These are phyloP conservation scores for Eimeria tenella DNA, from an alignment of 169 alveolate species.

Conservation along the genomic window DNA sequence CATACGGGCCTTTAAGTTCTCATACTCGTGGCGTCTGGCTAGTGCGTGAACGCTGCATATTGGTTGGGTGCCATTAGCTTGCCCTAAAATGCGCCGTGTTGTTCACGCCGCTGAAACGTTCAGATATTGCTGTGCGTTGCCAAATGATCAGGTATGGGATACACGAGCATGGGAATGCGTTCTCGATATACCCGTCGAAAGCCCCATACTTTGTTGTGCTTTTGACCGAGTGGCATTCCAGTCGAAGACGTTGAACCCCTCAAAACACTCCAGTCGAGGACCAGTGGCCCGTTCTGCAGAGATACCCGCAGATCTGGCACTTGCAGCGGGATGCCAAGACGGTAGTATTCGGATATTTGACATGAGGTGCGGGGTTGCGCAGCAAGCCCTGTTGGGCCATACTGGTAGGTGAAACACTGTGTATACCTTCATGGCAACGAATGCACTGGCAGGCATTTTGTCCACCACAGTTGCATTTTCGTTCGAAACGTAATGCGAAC, in stretches of 20 bases:
- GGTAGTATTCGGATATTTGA: constrained; percentile 67
- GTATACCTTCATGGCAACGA: too few species aligned
- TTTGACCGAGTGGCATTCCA: constrained; percentile 65
- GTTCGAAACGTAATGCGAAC: too few species aligned
- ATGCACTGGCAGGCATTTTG: not conserved
- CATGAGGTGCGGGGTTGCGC: constrained; percentile 71
- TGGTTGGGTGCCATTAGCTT: too few species aligned
- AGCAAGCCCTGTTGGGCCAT: constrained; percentile 55
- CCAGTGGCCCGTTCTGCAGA: not conserved
- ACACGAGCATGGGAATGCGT: constrained; percentile 77
- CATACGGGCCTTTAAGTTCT: too few species aligned
- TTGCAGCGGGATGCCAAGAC: constrained; percentile 70
- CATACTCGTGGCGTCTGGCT: too few species aligned
- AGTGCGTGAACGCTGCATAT: too few species aligned
- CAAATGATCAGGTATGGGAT: constrained; percentile 72
- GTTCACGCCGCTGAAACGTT: not conserved
- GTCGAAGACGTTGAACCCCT: not conserved
- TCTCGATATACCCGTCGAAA: constrained; percentile 49
- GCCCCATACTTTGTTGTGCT: constrained; percentile 51
- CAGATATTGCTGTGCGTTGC: constrained; percentile 2
- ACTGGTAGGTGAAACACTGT: constrained; percentile 14
- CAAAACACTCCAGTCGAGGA: not conserved
- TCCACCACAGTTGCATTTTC: not conserved
- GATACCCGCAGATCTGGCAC: constrained; percentile 25
- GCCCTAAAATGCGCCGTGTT: too few species aligned